Evolutionary conservation across 1,139 yeast species (phyloP).

Genomic region (Maudiozyma humilis): DNA sequence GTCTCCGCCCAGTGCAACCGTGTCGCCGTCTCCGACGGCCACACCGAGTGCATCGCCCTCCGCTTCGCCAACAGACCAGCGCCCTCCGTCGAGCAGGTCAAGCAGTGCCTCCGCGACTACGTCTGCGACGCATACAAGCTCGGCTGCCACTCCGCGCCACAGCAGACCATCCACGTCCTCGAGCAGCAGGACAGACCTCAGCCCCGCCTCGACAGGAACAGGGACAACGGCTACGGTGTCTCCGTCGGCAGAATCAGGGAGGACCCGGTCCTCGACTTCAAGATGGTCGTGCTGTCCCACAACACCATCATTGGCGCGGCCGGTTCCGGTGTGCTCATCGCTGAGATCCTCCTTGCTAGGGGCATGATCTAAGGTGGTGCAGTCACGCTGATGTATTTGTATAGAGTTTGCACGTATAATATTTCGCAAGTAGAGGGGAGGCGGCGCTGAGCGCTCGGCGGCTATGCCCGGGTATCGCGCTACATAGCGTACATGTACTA

Average conservation of each 20-base stretch:
- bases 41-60: conserved; percentile 87
- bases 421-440: too few relatives aligned
- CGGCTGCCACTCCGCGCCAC: conserved; percentile 88
- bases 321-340: conserved; percentile 96
- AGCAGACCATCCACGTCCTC: conserved; percentile 80
- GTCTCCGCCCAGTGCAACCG: conserved; percentile 97
- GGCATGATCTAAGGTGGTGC: conserved; percentile 45
- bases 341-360: conserved; percentile 78
- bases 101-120: conserved; percentile 60
- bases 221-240: conserved; percentile 91
- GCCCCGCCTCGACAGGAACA: conserved; percentile 93
- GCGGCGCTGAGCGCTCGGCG: too few relatives aligned
- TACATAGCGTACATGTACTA: too few relatives aligned
- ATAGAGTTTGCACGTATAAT: neutral
- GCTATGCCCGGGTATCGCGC: too few relatives aligned
- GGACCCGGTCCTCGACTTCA: conserved; percentile 86
- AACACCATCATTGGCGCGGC: conserved; percentile 98
- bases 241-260: conserved; percentile 91
- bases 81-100: conserved; percentile 76
- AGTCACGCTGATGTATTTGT: neutral
- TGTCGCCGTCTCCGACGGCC: conserved; percentile 96
- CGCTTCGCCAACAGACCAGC: conserved; percentile 75
- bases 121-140: conserved; percentile 74
- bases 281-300: conserved; percentile 93
- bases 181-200: conserved; percentile 94